phyloP scores from a whole-genome alignment of 352 stramenopile genomes.

The Phytophthora sansomeana region DNA sequence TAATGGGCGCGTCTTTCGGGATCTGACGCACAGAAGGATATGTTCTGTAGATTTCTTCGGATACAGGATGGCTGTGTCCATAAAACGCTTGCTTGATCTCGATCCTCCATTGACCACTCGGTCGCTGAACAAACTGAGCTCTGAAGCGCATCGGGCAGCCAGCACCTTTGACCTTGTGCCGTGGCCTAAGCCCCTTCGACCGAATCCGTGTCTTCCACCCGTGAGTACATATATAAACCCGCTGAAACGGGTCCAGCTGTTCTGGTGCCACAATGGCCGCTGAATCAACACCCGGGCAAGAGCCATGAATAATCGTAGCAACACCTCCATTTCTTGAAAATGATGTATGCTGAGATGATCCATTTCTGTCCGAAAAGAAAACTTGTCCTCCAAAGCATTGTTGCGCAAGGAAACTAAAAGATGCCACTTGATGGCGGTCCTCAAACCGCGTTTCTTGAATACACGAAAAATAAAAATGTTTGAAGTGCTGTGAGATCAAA shows the following conservation, averaged over 20 bases:
- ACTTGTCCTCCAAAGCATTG: too few relatives aligned
- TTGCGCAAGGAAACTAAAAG: too few relatives aligned
- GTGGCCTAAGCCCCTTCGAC: not conserved
- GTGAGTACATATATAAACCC: slow-evolving; percentile 20
- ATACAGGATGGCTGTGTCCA: slow-evolving; percentile 2
- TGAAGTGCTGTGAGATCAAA: too few relatives aligned
- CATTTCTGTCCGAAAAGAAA: too few relatives aligned
- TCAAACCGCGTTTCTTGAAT: too few relatives aligned
- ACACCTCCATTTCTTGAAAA: too few relatives aligned
- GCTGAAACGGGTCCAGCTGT: slow-evolving; percentile 9
- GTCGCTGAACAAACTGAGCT: not conserved
- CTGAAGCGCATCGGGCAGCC: slow-evolving; percentile 5
- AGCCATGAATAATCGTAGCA: too few relatives aligned
- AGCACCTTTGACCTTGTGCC: not conserved
- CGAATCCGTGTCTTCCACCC: slow-evolving; percentile 7
- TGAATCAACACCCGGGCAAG: too few relatives aligned
- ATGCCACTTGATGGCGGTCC: too few relatives aligned
- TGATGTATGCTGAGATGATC: too few relatives aligned
- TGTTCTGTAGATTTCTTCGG: not conserved
- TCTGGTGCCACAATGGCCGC: slow-evolving; percentile 11
- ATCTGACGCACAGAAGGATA: slow-evolving; percentile 8
- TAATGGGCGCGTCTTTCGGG: not conserved
- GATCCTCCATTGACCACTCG: not conserved
- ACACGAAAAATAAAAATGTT: too few relatives aligned
- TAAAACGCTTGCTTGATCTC: slow-evolving; percentile 11